A percentile compares a stretch with the other conserved stretches of the same genome.
Evolutionary conservation across 2,329 filamentous ascomycete species (phyloP).

Genomic region (Tolypocladium amazonense): DNA sequence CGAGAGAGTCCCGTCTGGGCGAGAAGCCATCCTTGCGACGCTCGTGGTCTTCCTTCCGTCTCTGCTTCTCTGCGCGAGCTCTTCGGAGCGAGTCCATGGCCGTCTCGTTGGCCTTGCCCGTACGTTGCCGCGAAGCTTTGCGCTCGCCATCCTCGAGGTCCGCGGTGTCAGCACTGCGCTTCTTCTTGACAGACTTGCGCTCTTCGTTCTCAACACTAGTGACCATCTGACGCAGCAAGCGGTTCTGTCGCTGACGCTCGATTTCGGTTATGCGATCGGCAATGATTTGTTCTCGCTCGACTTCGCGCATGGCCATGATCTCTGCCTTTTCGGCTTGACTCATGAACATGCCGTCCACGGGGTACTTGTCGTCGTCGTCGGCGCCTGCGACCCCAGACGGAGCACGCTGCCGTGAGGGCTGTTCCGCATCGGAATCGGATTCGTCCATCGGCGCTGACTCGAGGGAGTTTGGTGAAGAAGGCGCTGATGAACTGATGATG

Average conservation of each 20-base stretch:
- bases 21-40: conserved; percentile 45
- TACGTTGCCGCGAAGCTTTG: conserved; percentile 64
- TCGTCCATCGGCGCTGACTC: conserved; percentile 85
- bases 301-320: conserved; percentile 79
- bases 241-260: conserved; percentile 71
- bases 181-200: conserved; percentile 44
- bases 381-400: conserved; percentile 32
- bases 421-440: conserved; percentile 54
- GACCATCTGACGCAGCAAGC: conserved; percentile 68
- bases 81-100: conserved; percentile 62
- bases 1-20: conserved; percentile 24
- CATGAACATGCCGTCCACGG: conserved; percentile 78
- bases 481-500: conserved; percentile 51
- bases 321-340: conserved; percentile 62
- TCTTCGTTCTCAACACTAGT: conserved; percentile 53
- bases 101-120: conserved; percentile 33
- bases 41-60: conserved; percentile 40
- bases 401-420: conserved; percentile 29
- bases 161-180: conserved; percentile 68
- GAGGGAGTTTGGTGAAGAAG: conserved; percentile 61
- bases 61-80: conserved; percentile 50
- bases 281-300: conserved; percentile 82
- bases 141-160: conserved; percentile 68
- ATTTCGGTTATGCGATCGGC: conserved; percentile 79
- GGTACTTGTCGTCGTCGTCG: conserved; percentile 59